Base-by-base conservation (phyloP, 441 rosid species). In the Populus tomentosa region DNA sequence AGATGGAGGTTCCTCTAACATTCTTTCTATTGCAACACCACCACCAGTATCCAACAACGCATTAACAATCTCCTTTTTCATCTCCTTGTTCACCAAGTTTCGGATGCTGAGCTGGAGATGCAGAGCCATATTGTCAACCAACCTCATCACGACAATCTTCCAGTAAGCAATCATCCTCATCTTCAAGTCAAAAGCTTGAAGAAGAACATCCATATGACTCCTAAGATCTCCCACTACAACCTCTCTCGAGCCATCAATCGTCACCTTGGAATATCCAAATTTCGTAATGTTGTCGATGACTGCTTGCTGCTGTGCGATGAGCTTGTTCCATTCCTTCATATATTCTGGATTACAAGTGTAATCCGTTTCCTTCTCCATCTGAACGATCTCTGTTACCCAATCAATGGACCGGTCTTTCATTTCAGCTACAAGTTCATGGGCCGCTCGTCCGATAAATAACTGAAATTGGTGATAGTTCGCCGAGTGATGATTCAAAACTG, bases 341-440 rank as follows among this genome's bases (percentile, higher is more conserved):
- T 86, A 90, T 1, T 84, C 89, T 0, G 89, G 90, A 26, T 66
- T 75, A 32, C 89, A 82, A 0, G 89, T 86, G 73, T 82, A 86
- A 42, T 83, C 87, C 0, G 89, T 77, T 0, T 69, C 21, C 69
- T 81, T 79, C 69, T 84, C 86, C 80, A 78, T 84, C 28, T 70
- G 67, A 7, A 81, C 75, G 3, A 73, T 10, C 76, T 84, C 80
- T 7, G 20, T 21, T 18, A 84, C 77, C 79, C 81, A 79, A 26
- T 61, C 42, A 6, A 33, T 74, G 42, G 70, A 79, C 75, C 46
- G 65, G 23, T 72, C 80, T 70, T 64, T 80, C 79, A 71, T 75
- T 33, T 65, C 75, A 2, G 28, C 38, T 5, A 75, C 59, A 0
- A 78, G 68, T 10, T 32, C 59, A 33, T 36, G 62, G 11, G 67